These are phyloP conservation scores for Metarhizium guizhouense DNA, from an alignment of 2,329 filamentous ascomycete species.

Conservation along the genomic window DNA sequence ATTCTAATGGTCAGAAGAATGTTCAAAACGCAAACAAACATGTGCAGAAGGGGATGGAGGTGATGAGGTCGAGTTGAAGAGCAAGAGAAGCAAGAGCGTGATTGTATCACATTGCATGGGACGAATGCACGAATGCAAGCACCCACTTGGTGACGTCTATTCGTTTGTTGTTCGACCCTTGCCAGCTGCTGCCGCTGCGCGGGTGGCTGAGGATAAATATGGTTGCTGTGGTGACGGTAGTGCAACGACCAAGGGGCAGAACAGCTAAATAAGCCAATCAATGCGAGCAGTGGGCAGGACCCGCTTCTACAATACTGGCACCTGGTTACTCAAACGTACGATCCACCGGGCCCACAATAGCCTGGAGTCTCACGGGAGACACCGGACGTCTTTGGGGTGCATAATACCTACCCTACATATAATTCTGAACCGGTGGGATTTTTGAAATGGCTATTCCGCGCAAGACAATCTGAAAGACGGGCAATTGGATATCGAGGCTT, in stretches of 20 bases:
- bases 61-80: background rate
- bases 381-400: too few species aligned
- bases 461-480: too few species aligned
- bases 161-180: constrained; percentile 10
- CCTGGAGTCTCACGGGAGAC: too few species aligned
- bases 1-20: constrained; percentile 4
- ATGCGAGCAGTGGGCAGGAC: background rate
- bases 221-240: constrained; percentile 3
- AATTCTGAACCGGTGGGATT: too few species aligned
- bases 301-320: too few species aligned
- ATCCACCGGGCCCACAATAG: too few species aligned
- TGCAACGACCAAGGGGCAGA: background rate
- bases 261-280: background rate
- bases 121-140: background rate
- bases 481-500: too few species aligned
- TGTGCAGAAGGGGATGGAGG: background rate
- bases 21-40: constrained; percentile 5
- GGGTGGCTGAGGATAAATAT: background rate
- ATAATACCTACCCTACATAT: too few species aligned
- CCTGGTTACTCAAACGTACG: too few species aligned
- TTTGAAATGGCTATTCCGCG: too few species aligned
- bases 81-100: constrained; percentile 1
- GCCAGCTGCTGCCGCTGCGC: background rate
- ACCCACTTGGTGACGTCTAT: constrained; percentile 5
- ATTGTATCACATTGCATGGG: background rate